Evolutionary conservation across 768 basidiomycete genomes (phyloP), one percentile per base, ranked within the genome.

Genomic region (Mycena albidolilacea): DNA sequence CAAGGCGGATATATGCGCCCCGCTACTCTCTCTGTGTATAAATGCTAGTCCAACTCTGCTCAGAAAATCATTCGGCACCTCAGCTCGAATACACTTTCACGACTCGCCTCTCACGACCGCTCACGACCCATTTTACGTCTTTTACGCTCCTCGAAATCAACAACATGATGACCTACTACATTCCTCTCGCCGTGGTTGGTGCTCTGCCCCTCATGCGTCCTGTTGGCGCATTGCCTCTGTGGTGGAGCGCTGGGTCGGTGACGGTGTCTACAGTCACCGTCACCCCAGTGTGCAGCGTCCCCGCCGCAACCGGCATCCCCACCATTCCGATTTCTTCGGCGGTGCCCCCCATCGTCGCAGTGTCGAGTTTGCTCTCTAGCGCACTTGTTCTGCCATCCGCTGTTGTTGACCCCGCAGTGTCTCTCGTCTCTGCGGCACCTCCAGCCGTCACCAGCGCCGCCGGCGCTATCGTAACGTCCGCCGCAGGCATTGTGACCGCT

Each of bases 91-190:
- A 37, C 59, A n/a, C 19, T 38, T 41, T 48, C 19, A 60, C 59
- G 59, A 60, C 59, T 21, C 60, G 37, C 14, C 48, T 50, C 30
- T 37, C 43, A 50, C 19, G 19, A 30, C 43, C 19, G 46, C 41
- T 43, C 7, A 60, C 67, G 46, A 57, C 52, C 65, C 39, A 7
- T 48, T 48, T 17, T 19, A 48, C 46, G 46, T 48, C 7, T 5
- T 46, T 43, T 21, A 63, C 30, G 30, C 30, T 30, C 9, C 17
- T 21, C 23, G 14, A 14, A 30, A 30, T 3, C 44, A 14, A 39
- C 37, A 71, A 15, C 21, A 71, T 66, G 64, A 66, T 72, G 70
- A 67, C 52, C 64, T 62, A 30, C 30, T 30, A 54, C 44, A 65
- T 63, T 17, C 50, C 60, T 43, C 64, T 67, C 50, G 50, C 65